phyloP scores from a whole-genome alignment of 2,329 filamentous ascomycete species.

The Pseudogymnoascus sp. region DNA sequence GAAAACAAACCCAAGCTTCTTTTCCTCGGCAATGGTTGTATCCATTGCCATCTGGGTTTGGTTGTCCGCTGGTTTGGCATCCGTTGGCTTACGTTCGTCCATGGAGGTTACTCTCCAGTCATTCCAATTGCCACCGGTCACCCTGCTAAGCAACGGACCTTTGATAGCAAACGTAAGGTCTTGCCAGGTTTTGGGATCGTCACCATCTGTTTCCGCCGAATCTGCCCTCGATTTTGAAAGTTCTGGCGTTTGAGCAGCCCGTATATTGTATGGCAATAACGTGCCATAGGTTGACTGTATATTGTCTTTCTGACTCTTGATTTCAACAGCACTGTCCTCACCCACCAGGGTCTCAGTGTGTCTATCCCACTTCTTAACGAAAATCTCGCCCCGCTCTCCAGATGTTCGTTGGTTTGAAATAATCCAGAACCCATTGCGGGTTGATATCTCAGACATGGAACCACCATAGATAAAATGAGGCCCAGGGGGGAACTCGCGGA shows the following conservation, averaged over 20 bases:
- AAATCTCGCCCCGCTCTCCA: constrained; percentile 26
- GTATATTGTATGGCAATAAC: constrained; percentile 19
- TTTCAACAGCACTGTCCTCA: constrained; percentile 37
- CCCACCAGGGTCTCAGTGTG: constrained; percentile 46
- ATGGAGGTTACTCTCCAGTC: constrained; percentile 47
- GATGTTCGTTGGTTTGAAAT: constrained; percentile 20
- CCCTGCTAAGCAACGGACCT: constrained; percentile 35
- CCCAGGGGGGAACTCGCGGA: constrained; percentile 47
- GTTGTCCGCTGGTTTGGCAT: constrained; percentile 11
- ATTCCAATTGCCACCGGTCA: constrained; percentile 36
- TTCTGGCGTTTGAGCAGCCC: background rate
- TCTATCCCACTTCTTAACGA: constrained; percentile 46
- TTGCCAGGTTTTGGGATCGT: constrained; percentile 38
- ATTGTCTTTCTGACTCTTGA: constrained; percentile 35
- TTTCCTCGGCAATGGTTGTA: constrained; percentile 22
- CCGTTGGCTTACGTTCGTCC: constrained; percentile 39
- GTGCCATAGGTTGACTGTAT: constrained; percentile 21
- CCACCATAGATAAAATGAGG: constrained; percentile 53
- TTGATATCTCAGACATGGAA: constrained; percentile 37
- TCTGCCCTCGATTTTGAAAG: background rate
- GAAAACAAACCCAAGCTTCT: constrained; percentile 42
- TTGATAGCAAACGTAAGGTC: constrained; percentile 43
- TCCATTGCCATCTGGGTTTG: constrained; percentile 7
- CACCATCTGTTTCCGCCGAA: constrained; percentile 19
- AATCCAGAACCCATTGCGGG: constrained; percentile 51